Base-by-base conservation (phyloP, 169 alveolate genomes). In the Amoebophrya sp. region DNA sequence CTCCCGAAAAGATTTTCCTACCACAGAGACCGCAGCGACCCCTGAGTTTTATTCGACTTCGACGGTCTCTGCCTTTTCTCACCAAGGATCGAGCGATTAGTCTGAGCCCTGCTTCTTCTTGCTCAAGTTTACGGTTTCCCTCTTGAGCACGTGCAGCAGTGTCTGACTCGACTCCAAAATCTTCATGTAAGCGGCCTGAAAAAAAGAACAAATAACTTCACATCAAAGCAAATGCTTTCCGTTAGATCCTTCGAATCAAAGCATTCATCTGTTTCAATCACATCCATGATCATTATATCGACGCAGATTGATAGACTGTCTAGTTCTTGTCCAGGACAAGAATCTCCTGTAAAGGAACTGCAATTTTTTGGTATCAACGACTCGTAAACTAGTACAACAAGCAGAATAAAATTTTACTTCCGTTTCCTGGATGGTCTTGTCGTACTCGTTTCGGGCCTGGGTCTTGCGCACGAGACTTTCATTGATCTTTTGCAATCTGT, bases 121-220 rank as follows among this genome's bases (percentile, higher is more conserved):
- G 89, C 93, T 91, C 78, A 97, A 91, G 92, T 95, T 95, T 12
- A 95, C 97, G 0, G 96, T 94, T 94, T 96, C 98, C 90, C 98
- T 94, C 93, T 97, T 97, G 40, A 97, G 94, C 38, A 97, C 98
- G 90, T 97, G 98, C 65, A 97, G 94, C 91, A 97, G 94, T 14
- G 99, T 97, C 94, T 97, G 98, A 38, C 97, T 95, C 34, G 98
- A 96, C 94, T 97, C 99, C 77, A 97, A 94, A 89, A 97, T 97
- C 96, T 97, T 96, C 95, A 93, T 92, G 91, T 92, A 92, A 6
- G 94, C 94, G 10, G 94, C 94, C 94, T 92, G 89, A 33, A 77
- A 39, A 29, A 26, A 33, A 26, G 10, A 29, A 33, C 23, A 77
- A 77, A 77, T 33, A 39, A 33, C 12, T 10, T 39, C 38, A 26